Evolutionary conservation across 192 early-diverging fungal species (phyloP), one percentile per base, ranked within the genome.

Genomic region (Thoreauomyces humboldtii): DNA sequence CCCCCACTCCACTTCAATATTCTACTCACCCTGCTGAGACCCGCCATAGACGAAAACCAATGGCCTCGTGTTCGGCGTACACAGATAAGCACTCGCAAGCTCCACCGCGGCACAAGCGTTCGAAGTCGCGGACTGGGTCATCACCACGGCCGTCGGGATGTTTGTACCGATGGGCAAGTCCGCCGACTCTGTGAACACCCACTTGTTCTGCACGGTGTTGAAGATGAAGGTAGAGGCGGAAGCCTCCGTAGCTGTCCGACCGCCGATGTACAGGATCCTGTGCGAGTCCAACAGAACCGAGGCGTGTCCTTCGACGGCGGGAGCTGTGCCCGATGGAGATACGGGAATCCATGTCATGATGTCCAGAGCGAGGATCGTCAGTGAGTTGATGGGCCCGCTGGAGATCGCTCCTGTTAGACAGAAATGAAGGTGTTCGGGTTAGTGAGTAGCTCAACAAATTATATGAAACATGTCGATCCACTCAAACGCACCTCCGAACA

Each of bases 181-280:
- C 3, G 21, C 19, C 2, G 56, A 38, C 28, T 59, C 56, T 22
- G 0, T 38, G 2, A 59, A 59, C 0, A 59, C 56, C 56, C 56
- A 59, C 21, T 59, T 59, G 32, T 21, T 28, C 28, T 59, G 56
- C 34, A 42, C 33, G 12, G 38, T 41, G 56, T 59, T 59, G 56
- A 38, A 59, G 4, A 36, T 25, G 2, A 59, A 59, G 12, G 56
- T 59, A 7, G 9, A 21, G 22, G 56, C 34, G 2, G 35, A 38
- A 21, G 56, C 56, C 0, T n/a, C 4, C 22, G 5, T 17, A 0
- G 56, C 2, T 5, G 28, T 35, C 21, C 38, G 34, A 7, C 56
- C 56, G 56, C 56, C 56, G 3, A 59, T 36, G 35, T 41, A 59
- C 36, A 59, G 34, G 32, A 59, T 59, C 0, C 56, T 33, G 38